phyloP scores from a whole-genome alignment of 768 basidiomycete species.

The Lepiota venenata region DNA sequence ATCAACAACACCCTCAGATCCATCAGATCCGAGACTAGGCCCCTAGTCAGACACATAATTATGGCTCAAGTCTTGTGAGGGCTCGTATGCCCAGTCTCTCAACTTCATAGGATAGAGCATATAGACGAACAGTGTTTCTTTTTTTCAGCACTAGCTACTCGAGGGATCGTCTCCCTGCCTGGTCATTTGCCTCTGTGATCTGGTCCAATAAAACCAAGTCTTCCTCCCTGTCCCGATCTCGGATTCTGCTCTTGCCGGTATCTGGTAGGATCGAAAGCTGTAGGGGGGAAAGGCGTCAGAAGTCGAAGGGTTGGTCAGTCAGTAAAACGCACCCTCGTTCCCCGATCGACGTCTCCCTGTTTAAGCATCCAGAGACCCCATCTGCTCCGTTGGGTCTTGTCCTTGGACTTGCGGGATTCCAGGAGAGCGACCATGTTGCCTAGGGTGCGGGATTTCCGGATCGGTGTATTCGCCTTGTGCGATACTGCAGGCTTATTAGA shows the following conservation, averaged over 20 bases:
- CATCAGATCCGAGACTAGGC: too few relatives aligned
- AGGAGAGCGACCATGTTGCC: constrained; percentile 57
- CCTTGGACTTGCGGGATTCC: too few relatives aligned
- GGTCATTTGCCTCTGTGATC: constrained; percentile 51
- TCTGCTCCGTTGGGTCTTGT: constrained; percentile 44
- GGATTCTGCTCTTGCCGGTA: constrained; percentile 51
- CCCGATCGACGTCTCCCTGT: constrained; percentile 60
- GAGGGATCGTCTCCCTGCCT: constrained; percentile 66
- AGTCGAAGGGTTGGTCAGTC: background rate
- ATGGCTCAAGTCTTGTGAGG: too few relatives aligned
- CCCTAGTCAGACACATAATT: too few relatives aligned
- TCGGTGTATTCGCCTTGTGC: constrained; percentile 67
- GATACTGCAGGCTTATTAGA: too few relatives aligned
- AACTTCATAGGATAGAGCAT: too few relatives aligned
- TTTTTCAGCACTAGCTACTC: constrained; percentile 78
- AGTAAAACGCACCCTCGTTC: constrained; percentile 56
- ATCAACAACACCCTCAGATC: too few relatives aligned
- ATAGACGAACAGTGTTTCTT: constrained; percentile 48
- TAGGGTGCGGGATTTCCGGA: constrained; percentile 58
- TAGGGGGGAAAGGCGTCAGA: background rate
- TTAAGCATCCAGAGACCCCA: constrained; percentile 82
- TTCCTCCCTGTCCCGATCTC: constrained; percentile 44
- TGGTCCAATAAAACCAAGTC: constrained; percentile 55
- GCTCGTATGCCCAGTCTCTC: too few relatives aligned
- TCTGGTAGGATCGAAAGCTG: constrained; percentile 63